Evolutionary conservation across 1,284 basidiomycete species (phyloP), one percentile per base, ranked within the genome.

Genomic region (Malassezia nana): DNA sequence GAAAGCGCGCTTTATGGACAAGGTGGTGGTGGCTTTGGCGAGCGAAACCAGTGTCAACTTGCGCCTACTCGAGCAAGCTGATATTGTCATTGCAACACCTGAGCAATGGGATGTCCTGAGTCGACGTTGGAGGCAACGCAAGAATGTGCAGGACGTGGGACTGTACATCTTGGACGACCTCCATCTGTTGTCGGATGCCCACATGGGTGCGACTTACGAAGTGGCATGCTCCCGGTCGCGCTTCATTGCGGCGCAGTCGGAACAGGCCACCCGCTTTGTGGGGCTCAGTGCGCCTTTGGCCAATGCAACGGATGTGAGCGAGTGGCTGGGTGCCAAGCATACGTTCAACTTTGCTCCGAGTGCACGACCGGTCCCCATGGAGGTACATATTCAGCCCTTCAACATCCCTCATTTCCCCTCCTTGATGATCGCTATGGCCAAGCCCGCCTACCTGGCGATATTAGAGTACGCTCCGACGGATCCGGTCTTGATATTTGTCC

Each of bases 381-480:
- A 98, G 64, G 92, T 98, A 44, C 92, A 98, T 69, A 78, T 98
- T 7, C 92, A 96, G 73, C 89, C 85, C 42, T 98, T 95, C 79
- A 84, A 82, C 41, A 88, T 94, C 39, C 88, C 91, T 9, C 94
- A 98, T 70, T 96, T 94, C 83, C 91, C 94, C 0, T 94, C 89
- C 0, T 79, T 98, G 50, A 98, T 99, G 92, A 87, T 98, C 55
- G 83, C 90, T 29, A 98, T 98, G 94, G 92, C 91, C 24, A 98
- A 98, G 75, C 94, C 92, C 0, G 88, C 91, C 0, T 98, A 96
- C 73, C 81, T 98, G 13, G 84, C 91, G 25, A 88, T 96, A 63
- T 78, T 85, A 38, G 92, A 99, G 73, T 84, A 92, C 67, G 84
- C 92, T 0, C 80, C 84, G 0, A 81, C 82, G 7, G 87, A 88